Base-by-base conservation (phyloP, 495 filamentous ascomycete species). In the Platismatia glauca region DNA sequence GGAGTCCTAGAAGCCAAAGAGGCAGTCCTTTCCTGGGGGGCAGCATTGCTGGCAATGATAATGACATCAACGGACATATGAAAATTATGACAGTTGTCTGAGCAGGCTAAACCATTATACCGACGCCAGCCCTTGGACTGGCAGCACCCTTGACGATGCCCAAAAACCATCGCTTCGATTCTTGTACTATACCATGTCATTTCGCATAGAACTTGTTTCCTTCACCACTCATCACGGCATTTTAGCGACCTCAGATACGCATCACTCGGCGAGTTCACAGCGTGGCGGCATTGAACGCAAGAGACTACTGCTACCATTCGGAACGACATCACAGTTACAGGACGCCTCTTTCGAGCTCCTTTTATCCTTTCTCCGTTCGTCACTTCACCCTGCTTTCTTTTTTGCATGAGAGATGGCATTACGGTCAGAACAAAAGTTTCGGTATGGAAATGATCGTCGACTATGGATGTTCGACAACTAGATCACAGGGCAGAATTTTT, bases 21-120 rank as follows among this genome's bases (percentile, higher is more conserved):
- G 79, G 71, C 60, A 77, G 79, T 66, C 74, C 81, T 24, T 73
- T 78, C 31, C 67, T 82, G 34, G 77, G 75, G 41, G 73, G 74
- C n/a, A 79, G 79, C 60, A 76, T 80, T 43, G 73, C 79, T 60
- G 39, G 69, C 75, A 66, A 81, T 76, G 58, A 77, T 74, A 58
- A 82, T 74, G 79, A 78, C 34, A 71, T 84, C 39, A 72, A 75
- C 57, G 74, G 77, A 63, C 77, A 83, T 65, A 84, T 87, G 82
- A 84, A 87, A 71, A 79, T 87, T 78, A 85, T 87, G 84, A 86
- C 82, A 43, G 83, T 86, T 44, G 81, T 78, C 66, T 87, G 74
- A 73, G 24, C 55, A 58, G 37, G 53, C 37, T 61, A 52, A 31
- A 57, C 31, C 34, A 33, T 38, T 22, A 20, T 24, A 18, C 55